Base-by-base conservation (phyloP, 2,329 filamentous ascomycete species). In the Niveomyces coronatus region DNA sequence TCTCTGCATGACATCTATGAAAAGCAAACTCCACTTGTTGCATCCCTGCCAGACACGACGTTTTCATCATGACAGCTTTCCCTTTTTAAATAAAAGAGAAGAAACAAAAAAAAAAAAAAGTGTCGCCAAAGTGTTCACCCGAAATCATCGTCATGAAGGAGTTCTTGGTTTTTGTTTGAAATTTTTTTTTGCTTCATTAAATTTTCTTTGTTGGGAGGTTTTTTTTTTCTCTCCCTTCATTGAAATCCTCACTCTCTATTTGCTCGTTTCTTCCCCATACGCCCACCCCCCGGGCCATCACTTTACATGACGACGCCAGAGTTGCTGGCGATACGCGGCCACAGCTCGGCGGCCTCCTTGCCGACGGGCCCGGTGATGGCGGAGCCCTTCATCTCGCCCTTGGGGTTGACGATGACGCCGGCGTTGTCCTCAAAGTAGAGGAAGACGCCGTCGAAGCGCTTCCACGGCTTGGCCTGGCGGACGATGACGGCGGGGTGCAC, bases 361-460 rank as follows among this genome's bases (percentile, higher is more conserved):
- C 89, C 91, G 63, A 98, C 89, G 58, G 91, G 91, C 57, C 91
- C 91, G 57, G 91, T 98, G 67, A 98, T 98, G 67, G 91, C 91
- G 52, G 87, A 95, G 64, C 91, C 91, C 84, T 98, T 98, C 91
- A 98, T 98, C 76, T 98, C 91, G 74, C 91, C 91, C 85, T 98
- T 98, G 70, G 89, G 87, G 79, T 98, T 98, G 77, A 98, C 91
- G 62, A 98, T 98, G 61, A 98, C 91, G 81, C 91, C 91, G 66
- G 91, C 91, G 70, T 98, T 98, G 74, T 98, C 93, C 85, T 98
- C 91, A 63, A 98, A 98, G 80, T 98, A 98, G 57, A 98, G 81
- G 79, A 86, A 98, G 61, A 96, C 85, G 71, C 91, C 93, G 68
- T 98, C 91, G 56, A 85, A 84, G 68, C 91, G 82, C 79, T 91